Percentiles rank a stretch among this genome's conserved stretches.
These are phyloP conservation scores for Cladochytrium tenue DNA, from an alignment of 371 early-diverging fungal genomes.

Conservation along the genomic window DNA sequence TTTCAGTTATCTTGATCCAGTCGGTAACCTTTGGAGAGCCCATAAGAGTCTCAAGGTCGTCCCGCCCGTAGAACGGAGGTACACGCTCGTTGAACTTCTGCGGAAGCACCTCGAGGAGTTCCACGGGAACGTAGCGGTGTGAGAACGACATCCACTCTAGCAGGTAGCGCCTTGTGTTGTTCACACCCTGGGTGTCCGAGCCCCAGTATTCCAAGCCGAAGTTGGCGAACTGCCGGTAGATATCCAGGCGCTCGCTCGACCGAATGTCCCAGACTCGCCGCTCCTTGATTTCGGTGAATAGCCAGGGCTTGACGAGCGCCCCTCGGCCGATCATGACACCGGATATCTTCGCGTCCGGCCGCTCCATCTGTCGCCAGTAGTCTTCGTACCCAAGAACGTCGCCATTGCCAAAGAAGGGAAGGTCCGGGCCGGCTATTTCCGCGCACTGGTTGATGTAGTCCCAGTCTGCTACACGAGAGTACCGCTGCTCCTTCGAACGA, in stretches of 20 bases:
- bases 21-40: constrained; percentile 76
- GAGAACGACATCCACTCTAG: constrained; percentile 91
- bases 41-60: constrained; percentile 94
- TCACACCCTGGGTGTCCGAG: constrained; percentile 84
- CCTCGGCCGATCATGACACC: constrained; percentile 92
- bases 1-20: constrained; percentile 84
- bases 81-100: constrained; percentile 91
- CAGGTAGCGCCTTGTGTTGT: constrained; percentile 82
- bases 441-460: constrained; percentile 75
- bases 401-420: constrained; percentile 76
- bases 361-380: constrained; percentile 66
- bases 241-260: constrained; percentile 85
- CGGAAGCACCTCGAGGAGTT: constrained; percentile 86
- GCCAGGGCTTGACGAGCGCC: constrained; percentile 95
- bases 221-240: constrained; percentile 77
- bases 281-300: constrained; percentile 81
- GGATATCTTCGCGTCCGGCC: constrained; percentile 49
- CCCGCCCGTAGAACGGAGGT: constrained; percentile 80
- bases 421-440: constrained; percentile 17
- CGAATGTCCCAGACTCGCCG: constrained; percentile 89
- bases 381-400: constrained; percentile 87
- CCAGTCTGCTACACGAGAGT: constrained; percentile 90
- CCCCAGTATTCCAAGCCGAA: constrained; percentile 96
- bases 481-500: constrained; percentile 88
- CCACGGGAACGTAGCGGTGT: constrained; percentile 73